Percentiles rank a stretch among this genome's conserved stretches.
Conservation (phyloP, 2,329 filamentous ascomycete genomes). For the Colletotrichum kahawae region DNA sequence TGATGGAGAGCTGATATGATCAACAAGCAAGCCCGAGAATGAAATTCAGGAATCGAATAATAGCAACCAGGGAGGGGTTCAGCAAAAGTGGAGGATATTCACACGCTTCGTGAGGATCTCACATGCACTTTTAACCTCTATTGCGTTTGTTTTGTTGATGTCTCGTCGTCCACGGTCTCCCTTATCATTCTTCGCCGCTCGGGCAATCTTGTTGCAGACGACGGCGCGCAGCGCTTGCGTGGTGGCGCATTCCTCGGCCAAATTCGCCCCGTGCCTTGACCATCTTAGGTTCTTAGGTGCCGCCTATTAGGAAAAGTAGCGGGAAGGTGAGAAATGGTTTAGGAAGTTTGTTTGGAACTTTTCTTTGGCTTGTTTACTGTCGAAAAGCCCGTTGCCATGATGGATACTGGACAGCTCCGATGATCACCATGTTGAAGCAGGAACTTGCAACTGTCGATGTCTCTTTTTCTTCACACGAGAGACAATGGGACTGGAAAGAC, state of each 20-base stretch:
- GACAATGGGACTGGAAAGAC: background rate
- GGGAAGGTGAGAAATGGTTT: background rate
- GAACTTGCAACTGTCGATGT: background rate
- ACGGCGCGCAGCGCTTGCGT: constrained; percentile 16
- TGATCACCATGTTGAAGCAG: background rate
- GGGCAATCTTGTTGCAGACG: constrained; percentile 23
- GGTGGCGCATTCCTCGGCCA: constrained; percentile 21
- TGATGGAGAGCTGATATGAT: background rate
- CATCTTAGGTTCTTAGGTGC: background rate
- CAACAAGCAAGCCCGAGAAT: background rate
- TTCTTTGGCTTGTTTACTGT: constrained; percentile 6
- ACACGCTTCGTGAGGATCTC: background rate
- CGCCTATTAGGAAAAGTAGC: background rate
- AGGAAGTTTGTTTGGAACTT: constrained; percentile 12
- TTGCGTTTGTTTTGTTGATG: constrained; percentile 18
- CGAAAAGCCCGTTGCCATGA: background rate
- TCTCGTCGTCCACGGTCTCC: constrained; percentile 15
- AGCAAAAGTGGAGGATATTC: background rate
- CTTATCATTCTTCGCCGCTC: constrained; percentile 22
- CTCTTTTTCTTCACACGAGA: background rate
- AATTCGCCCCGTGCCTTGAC: constrained; percentile 21
- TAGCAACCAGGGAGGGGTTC: background rate
- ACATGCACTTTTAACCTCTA: constrained; percentile 20
- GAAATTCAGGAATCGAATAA: background rate
- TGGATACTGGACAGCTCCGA: background rate